phyloP scores from a whole-genome alignment of 1,284 basidiomycete genomes.

The Coniferiporia weirii region DNA sequence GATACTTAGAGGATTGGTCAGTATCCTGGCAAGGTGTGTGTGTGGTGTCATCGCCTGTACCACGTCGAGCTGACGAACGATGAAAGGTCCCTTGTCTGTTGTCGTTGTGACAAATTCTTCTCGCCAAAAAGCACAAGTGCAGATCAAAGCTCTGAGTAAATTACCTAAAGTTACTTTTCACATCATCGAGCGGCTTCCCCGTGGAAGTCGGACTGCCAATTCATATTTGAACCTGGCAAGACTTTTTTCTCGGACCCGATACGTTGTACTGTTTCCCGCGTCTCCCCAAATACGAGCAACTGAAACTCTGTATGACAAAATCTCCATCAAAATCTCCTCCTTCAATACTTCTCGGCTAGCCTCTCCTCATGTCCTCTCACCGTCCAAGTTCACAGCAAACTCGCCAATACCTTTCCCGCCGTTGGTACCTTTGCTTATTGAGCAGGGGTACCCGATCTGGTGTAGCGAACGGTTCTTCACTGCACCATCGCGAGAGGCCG shows the following conservation, averaged over 20 bases:
- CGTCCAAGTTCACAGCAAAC: slow-evolving; percentile 28
- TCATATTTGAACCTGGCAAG: slow-evolving; percentile 59
- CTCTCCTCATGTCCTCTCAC: slow-evolving; percentile 13
- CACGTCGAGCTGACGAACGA: not conserved
- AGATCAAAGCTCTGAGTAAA: slow-evolving; percentile 22
- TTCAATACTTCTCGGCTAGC: slow-evolving; percentile 8
- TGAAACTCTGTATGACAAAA: slow-evolving; percentile 6
- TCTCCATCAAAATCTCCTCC: not conserved
- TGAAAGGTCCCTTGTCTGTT: slow-evolving; percentile 41
- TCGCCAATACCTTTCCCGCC: slow-evolving; percentile 32
- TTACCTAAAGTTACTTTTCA: slow-evolving; percentile 39
- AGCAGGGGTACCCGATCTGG: slow-evolving; percentile 49
- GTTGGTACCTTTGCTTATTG: slow-evolving; percentile 44
- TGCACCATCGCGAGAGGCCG: slow-evolving; percentile 38
- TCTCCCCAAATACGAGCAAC: slow-evolving; percentile 23
- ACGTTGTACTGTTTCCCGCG: slow-evolving; percentile 47
- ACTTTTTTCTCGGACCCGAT: slow-evolving; percentile 46
- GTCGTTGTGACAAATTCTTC: slow-evolving; percentile 38
- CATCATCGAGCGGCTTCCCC: slow-evolving; percentile 39
- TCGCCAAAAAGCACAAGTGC: slow-evolving; percentile 26
- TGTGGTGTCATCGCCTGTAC: not conserved
- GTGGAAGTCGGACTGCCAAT: slow-evolving; percentile 41
- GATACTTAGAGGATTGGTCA: slow-evolving; percentile 34
- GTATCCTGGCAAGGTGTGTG: slow-evolving; percentile 44
- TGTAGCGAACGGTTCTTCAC: slow-evolving; percentile 57